Evolutionary conservation across 2,329 filamentous ascomycete species (phyloP).

Genomic region (Xylariaceae sp.): DNA sequence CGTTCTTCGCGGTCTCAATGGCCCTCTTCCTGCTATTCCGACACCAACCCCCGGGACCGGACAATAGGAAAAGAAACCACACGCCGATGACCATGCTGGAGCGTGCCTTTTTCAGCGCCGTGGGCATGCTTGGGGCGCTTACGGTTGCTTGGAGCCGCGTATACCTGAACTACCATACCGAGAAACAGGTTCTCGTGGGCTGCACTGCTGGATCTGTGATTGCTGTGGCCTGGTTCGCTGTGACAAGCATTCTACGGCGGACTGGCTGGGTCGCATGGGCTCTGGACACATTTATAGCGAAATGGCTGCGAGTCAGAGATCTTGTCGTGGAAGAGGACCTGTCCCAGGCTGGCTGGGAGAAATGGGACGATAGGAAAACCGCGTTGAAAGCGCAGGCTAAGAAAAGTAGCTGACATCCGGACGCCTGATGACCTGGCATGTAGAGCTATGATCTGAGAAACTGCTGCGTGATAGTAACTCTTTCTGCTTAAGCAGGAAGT

Average conservation of each 20-base stretch:
- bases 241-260: constrained; percentile 61
- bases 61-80: constrained; percentile 35
- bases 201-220: constrained; percentile 63
- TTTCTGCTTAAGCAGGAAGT: background rate
- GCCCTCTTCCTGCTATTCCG: constrained; percentile 78
- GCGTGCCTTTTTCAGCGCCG: constrained; percentile 49
- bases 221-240: constrained; percentile 71
- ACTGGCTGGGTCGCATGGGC: constrained; percentile 67
- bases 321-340: constrained; percentile 83
- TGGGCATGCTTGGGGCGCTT: constrained; percentile 56
- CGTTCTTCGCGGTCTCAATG: constrained; percentile 83
- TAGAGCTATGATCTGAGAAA: background rate
- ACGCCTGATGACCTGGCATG: background rate
- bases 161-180: constrained; percentile 90
- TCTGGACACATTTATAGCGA: constrained; percentile 59
- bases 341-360: constrained; percentile 87
- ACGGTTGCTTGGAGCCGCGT: constrained; percentile 76
- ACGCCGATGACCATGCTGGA: constrained; percentile 56
- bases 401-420: constrained; percentile 23
- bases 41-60: constrained; percentile 54
- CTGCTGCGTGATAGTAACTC: background rate
- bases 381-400: constrained; percentile 32
- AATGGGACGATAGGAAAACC: constrained; percentile 62
- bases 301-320: constrained; percentile 70
- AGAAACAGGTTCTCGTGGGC: constrained; percentile 79